These are phyloP conservation scores for Triangularia setosa DNA, from an alignment of 2,329 filamentous ascomycete species.

Conservation along the genomic window DNA sequence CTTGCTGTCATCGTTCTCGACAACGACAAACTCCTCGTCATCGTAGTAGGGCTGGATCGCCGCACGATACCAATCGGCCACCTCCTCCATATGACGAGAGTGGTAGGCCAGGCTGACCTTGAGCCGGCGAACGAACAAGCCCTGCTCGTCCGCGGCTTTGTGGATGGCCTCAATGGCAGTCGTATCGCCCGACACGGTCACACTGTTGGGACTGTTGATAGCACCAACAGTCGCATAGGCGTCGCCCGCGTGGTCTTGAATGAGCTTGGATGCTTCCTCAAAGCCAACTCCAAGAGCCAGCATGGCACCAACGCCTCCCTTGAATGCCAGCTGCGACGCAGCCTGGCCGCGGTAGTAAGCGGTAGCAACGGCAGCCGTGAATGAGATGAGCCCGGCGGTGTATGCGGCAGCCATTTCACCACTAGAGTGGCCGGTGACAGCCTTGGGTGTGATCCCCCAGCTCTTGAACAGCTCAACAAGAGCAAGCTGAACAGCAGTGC, in stretches of 20 bases:
- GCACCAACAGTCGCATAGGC: constrained; percentile 29
- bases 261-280: constrained; percentile 17
- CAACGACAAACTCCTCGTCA: not conserved
- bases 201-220: constrained; percentile 32
- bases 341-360: constrained; percentile 33
- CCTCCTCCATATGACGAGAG: constrained; percentile 13
- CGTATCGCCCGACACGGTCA: constrained; percentile 30
- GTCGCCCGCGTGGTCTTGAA: constrained; percentile 24
- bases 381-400: constrained; percentile 27
- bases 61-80: constrained; percentile 10
- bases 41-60: not conserved
- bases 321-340: constrained; percentile 4
- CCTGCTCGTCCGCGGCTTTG: not conserved
- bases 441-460: constrained; percentile 26
- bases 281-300: constrained; percentile 29
- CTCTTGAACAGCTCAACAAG: constrained; percentile 32
- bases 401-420: constrained; percentile 38
- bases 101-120: constrained; percentile 35
- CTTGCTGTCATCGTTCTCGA: not conserved
- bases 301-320: constrained; percentile 26
- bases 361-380: constrained; percentile 30
- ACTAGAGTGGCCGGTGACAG: constrained; percentile 34
- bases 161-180: constrained; percentile 27
- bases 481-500: constrained; percentile 34
- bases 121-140: constrained; percentile 2